Base-by-base conservation (phyloP, 257 asterid species). In the Buddleja alternifolia region DNA sequence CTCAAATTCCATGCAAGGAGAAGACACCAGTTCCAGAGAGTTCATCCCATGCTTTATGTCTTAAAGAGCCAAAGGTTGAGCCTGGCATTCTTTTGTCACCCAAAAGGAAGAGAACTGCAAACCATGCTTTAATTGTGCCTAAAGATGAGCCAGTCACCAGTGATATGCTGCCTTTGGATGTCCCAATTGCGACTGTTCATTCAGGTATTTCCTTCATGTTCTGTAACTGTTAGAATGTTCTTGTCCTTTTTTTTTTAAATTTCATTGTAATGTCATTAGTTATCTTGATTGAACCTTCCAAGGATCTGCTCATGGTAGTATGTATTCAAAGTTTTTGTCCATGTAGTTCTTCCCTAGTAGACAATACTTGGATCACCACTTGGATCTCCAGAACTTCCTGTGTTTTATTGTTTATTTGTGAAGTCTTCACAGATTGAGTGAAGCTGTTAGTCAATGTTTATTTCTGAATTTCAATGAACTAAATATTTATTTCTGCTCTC, bases 131-230 rank as follows among this genome's bases (percentile, higher is more conserved):
- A 25, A 61, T 69, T 44, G 64, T 66, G 56, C 75, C 78, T 29
- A 79, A 75, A 60, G 75, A 79, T 34, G 75, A 79, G 76, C 80
- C 84, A 16, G 17, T 75, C 63, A 58, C 68, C 8, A 70, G 63
- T 63, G 81, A 63, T 58, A 34, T 55, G 46, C 69, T 25, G 37
- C 46, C 24, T 34, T 24, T 53, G 39, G 76, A 44, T 41, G 65
- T 48, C 60, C 70, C 77, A 44, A 16, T 39, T 60, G 24, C 70
- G 32, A 44, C 46, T 67, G n/a, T 16, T 54, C 60, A 9, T 20
- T 60, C 77, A 67, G 78, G 84, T 80, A 64, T 24, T 54, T 25
- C 59, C 7, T 63, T 55, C 25, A 53, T 65, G 54, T 44, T 50
- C 8, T 24, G 46, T 42, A 60, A 48, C 6, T 60, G 16, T 67